Evolutionary conservation across 2,329 filamentous ascomycete species (phyloP).

Genomic region (Colletotrichum caudatum): DNA sequence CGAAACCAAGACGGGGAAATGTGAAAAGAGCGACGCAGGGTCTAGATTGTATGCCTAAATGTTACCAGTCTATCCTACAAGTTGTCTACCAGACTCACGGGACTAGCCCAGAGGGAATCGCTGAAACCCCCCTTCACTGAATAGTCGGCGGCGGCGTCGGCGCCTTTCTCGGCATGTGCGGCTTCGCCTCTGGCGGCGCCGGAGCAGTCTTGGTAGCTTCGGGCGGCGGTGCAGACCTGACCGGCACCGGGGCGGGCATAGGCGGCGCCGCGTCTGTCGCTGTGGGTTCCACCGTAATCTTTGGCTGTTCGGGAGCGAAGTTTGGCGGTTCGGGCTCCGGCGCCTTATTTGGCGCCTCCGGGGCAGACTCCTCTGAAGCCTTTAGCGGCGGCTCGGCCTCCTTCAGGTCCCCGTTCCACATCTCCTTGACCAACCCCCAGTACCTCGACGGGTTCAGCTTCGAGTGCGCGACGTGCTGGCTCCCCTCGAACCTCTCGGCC

Average conservation of each 20-base stretch:
- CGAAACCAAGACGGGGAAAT: neutral
- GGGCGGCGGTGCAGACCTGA: neutral
- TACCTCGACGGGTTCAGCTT: constrained; percentile 61
- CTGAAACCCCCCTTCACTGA: neutral
- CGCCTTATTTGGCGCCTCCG: neutral
- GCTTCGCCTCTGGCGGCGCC: neutral
- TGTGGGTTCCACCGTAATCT: neutral
- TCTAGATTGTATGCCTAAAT: neutral
- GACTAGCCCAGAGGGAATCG: neutral
- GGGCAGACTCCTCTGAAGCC: neutral
- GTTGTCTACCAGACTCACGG: neutral
- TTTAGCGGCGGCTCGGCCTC: constrained; percentile 1
- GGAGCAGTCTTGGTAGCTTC: neutral
- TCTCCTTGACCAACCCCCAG: constrained; percentile 60
- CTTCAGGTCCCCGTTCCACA: constrained; percentile 55
- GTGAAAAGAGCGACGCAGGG: neutral
- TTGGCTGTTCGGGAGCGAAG: neutral
- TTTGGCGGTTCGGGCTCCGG: neutral
- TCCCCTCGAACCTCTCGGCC: constrained; percentile 60
- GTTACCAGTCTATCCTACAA: constrained; percentile 3
- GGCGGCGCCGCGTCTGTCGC: neutral
- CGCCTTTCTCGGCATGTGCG: constrained; percentile 18
- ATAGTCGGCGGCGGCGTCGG: constrained; percentile 36
- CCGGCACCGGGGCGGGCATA: neutral
- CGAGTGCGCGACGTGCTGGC: constrained; percentile 64